A percentile compares a stretch with the other conserved stretches of the same genome.
Evolutionary conservation across 495 filamentous ascomycete species (phyloP).

Genomic region (Trichoderma parareesei): DNA sequence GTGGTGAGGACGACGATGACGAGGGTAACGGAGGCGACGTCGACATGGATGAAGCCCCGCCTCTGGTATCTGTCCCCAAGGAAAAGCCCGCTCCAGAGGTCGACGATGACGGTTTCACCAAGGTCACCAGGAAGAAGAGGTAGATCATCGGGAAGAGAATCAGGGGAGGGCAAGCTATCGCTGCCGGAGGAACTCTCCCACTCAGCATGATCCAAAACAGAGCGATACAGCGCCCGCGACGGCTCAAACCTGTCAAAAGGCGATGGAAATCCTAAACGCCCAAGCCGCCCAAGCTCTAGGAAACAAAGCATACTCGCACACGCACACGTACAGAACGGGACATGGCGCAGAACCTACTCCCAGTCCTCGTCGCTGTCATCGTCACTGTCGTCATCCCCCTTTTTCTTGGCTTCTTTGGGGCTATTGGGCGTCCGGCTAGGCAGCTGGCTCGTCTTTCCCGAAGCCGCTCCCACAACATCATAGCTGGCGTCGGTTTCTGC

Average conservation of each 20-base stretch:
- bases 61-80: conserved; percentile 46
- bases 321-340: conserved; percentile 1
- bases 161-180: conserved; percentile 5
- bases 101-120: conserved; percentile 93
- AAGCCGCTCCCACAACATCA: conserved; percentile 69
- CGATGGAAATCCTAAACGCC: conserved; percentile 2
- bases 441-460: conserved; percentile 71
- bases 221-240: conserved; percentile 4
- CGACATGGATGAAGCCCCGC: conserved; percentile 70
- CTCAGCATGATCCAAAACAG: conserved; percentile 13
- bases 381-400: conserved; percentile 33
- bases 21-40: conserved; percentile 40
- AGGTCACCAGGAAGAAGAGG: conserved; percentile 69
- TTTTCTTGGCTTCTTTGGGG: conserved; percentile 52
- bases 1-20: conserved; percentile 40
- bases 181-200: not conserved
- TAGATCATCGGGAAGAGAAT: conserved; percentile 20
- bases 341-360: conserved; percentile 50
- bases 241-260: not conserved
- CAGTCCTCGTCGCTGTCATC: conserved; percentile 58
- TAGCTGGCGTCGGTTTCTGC: conserved; percentile 89
- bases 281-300: not conserved
- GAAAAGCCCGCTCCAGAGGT: conserved; percentile 67
- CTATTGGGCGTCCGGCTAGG: conserved; percentile 55
- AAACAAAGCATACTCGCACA: conserved; percentile 8